A percentile compares a stretch with the other conserved stretches of the same genome.
Conservation (phyloP, 495 filamentous ascomycete genomes). For the Aspergillus incahuasiensis region DNA sequence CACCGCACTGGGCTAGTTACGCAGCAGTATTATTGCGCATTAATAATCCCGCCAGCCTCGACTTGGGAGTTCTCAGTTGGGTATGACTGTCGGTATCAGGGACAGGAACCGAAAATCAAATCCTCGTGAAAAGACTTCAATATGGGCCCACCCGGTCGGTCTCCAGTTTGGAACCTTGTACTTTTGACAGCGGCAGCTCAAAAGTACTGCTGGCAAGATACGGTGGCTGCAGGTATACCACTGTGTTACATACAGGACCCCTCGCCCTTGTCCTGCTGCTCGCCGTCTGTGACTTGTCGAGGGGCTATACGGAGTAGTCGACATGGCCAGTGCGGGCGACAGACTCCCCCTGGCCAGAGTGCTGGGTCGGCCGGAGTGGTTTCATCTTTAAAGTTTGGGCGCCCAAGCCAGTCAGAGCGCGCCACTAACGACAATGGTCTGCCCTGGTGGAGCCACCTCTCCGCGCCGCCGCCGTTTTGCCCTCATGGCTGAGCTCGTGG, state of each 20-base stretch:
- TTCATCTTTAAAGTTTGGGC: conserved; percentile 24
- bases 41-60: neutral
- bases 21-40: neutral
- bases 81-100: neutral
- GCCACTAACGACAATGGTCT: neutral
- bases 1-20: neutral
- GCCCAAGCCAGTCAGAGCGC: conserved; percentile 3
- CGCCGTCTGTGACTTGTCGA: neutral
- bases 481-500: neutral
- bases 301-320: conserved; percentile 11
- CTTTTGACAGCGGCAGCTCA: neutral
- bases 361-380: conserved; percentile 22
- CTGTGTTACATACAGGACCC: neutral
- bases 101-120: neutral
- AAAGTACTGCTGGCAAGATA: neutral
- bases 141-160: neutral
- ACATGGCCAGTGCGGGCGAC: conserved; percentile 30
- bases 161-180: conserved; percentile 7
- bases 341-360: conserved; percentile 27
- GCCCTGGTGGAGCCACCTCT: neutral
- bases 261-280: neutral
- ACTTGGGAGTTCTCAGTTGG: neutral
- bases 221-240: neutral
- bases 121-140: neutral
- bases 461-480: neutral